Base-by-base conservation (phyloP, 441 rosid genomes). In the Populus hybrid region DNA sequence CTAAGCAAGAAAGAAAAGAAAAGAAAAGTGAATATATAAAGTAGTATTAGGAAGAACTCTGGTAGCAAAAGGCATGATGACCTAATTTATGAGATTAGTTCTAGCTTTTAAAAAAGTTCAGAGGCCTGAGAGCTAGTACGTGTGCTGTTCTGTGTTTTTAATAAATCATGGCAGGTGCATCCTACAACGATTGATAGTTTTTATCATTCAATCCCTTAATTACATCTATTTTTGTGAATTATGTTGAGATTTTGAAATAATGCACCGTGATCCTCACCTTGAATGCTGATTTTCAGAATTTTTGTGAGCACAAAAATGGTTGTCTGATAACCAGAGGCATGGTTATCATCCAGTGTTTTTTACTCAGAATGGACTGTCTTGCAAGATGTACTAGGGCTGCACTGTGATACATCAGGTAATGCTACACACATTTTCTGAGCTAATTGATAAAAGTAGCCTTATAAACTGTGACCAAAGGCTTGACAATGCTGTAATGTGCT, bases 271-370 rank as follows among this genome's bases (percentile, higher is more conserved):
- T 42, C 24, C 14, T 24, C 20, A 11, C 69, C 40, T 50, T 68
- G 67, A 28, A 64, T 63, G 14, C 81, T 40, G 72, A 71, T 35
- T 54, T 78, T 71, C 46, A 34, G 74, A 69, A 72, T 34, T 40
- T 11, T 12, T 61, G 57, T 3, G 40, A 40, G 46, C 46, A 10
- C 46, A 40, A 40, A 40, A 40, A 40, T 40, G 46, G 46, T 40
- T 40, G 46, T 40, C 46, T 40, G 4, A 40, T 40, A 40, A 40
- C 46, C 32, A 54, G 57, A 40, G n/a, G 28, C 57, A 38, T 46
- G 30, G 71, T 61, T 46, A 73, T 66, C 24, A 68, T 78, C 64
- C 26, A 38, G 20, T 28, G 3, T 6, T 63, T 10, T 57, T 76
- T 40, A 40, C 46, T 40, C 14, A 10, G 4, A 34, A 34, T 34